Conservation (phyloP, 306 rosid species). For the Acacia confusa region DNA sequence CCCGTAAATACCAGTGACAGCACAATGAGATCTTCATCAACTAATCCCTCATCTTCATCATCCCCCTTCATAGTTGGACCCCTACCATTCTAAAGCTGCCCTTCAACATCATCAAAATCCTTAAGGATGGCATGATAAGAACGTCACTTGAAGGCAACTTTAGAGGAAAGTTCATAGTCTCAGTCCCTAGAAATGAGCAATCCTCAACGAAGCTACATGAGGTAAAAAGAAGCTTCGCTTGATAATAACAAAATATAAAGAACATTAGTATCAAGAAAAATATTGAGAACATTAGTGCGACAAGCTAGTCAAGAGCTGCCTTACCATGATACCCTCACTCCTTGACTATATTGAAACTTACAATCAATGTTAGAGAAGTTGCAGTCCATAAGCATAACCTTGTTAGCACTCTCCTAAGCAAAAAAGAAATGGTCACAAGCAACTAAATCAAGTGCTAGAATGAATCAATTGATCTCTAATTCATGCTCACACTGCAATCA, state of each 20-base stretch:
- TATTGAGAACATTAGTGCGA: not conserved
- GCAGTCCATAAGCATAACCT: not conserved
- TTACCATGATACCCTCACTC: not conserved
- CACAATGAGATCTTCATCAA: not conserved
- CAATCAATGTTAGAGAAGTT: not conserved
- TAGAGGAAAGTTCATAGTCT: no score
- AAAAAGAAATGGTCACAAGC: not conserved
- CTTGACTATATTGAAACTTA: not conserved
- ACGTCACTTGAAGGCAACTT: no score
- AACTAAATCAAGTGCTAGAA: not conserved
- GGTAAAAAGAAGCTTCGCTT: not conserved
- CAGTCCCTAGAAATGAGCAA: not conserved
- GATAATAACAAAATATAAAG: not conserved
- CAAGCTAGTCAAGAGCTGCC: not conserved
- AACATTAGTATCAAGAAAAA: no score
- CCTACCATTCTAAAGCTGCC: not conserved
- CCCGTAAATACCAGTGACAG: not conserved
- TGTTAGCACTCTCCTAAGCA: not conserved
- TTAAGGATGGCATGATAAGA: not conserved
- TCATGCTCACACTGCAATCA: not conserved
- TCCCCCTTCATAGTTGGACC: not conserved
- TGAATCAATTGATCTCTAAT: not conserved
- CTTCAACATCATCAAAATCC: not conserved
- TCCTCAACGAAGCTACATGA: not conserved
- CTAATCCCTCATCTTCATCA: not conserved